Percentiles rank a stretch among this genome's conserved stretches.
Evolutionary conservation across 208 protist species (phyloP).

Genomic region (Leptomonas seymouri): DNA sequence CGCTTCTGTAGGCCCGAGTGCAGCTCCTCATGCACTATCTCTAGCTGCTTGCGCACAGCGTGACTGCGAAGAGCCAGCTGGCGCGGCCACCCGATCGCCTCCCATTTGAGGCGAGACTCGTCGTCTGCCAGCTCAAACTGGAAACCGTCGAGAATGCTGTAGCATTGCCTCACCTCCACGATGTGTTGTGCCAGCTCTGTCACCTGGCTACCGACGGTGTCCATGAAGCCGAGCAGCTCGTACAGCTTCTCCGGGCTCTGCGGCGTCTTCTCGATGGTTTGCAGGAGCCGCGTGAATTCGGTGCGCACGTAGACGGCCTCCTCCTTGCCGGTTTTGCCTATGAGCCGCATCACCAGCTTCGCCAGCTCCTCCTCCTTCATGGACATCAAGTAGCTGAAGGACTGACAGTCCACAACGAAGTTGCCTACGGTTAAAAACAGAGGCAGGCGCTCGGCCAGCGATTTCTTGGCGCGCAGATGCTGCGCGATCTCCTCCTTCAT

Average conservation of each 20-base stretch:
- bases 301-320: conserved; percentile 72
- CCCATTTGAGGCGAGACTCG: conserved; percentile 94
- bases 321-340: conserved; percentile 84
- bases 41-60: conserved; percentile 85
- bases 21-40: conserved; percentile 92
- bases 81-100: conserved; percentile 93
- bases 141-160: conserved; percentile 94
- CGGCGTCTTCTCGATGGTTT: conserved; percentile 79
- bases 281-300: conserved; percentile 89
- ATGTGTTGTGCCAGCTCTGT: conserved; percentile 78
- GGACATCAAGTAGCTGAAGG: conserved; percentile 91
- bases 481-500: conserved; percentile 92
- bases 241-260: conserved; percentile 92
- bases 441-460: conserved; percentile 90
- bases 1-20: conserved; percentile 90
- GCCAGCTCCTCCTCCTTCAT: conserved; percentile 95
- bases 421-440: conserved; percentile 93
- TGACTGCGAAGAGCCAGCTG: conserved; percentile 82
- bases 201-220: conserved; percentile 80
- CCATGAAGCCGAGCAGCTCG: conserved; percentile 90
- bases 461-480: conserved; percentile 89
- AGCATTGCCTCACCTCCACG: conserved; percentile 91
- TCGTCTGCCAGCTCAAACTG: conserved; percentile 93
- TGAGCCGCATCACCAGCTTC: conserved; percentile 91
- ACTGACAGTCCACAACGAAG: conserved; percentile 95